Evolutionary conservation across 805 yeast genomes (phyloP), one percentile per base, ranked within the genome.

Genomic region (Yamadazyma akitaensis): DNA sequence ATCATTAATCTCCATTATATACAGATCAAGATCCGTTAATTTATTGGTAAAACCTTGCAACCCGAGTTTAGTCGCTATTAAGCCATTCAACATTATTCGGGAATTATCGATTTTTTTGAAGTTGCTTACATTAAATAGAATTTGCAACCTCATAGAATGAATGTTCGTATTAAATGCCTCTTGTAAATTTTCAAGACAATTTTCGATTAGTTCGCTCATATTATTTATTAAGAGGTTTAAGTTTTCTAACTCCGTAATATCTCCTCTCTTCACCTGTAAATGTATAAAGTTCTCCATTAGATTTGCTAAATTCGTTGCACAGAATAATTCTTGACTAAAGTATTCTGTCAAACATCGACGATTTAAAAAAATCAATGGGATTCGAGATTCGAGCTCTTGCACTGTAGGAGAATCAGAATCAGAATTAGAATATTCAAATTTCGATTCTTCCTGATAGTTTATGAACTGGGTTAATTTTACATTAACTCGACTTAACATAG

Each of bases 1-100:
- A 6, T 52, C 55, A 35, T 43, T 45, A 9, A 52, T 49, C 18
- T 49, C 53, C 8, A 34, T 26, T 5, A 52, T 47, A 11, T 16
- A 13, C 25, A 44, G 33, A 42, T 52, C 55, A 14, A 52, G 44
- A 31, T 42, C 36, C 3, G 14, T 19, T 9, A 52, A 32, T 2
- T 37, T 32, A 2, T 31, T 11, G 14, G 47, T 28, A 33, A 41
- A 52, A n/a, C 37, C 25, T 26, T 49, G 50, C 18, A 52, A 47
- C 8, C 16, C 26, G 9, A 21, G 10, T 26, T 49, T 49, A 31
- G 41, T 44, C 18, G 19, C 38, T 6, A 49, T 9, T 24, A 52
- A 34, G 1, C 55, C 55, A 18, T 43, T 37, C 18, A 52, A 21
- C 53, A 52, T 52, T n/a, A 33, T 26, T 37, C 49, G 26, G 9